phyloP scores from a whole-genome alignment of 305 asterid genomes.

The Fraxinus dipetala region DNA sequence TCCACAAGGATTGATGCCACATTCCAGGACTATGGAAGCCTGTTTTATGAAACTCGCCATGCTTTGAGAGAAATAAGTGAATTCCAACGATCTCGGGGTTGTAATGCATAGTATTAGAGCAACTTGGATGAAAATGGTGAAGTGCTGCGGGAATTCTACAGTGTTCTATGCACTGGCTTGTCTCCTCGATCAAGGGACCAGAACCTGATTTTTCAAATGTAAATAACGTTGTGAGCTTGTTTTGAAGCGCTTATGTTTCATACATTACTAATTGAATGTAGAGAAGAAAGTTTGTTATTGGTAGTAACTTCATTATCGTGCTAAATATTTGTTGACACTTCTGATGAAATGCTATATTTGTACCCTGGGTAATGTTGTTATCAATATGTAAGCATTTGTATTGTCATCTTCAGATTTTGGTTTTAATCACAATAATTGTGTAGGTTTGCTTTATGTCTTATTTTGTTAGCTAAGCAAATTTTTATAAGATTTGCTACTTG shows the following conservation, averaged over 20 bases:
- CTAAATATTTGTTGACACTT: neutral
- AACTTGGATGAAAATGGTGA: neutral
- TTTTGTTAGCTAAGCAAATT: neutral
- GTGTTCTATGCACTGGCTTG: neutral
- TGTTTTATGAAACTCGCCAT: neutral
- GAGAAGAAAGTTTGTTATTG: neutral
- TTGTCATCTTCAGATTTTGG: neutral
- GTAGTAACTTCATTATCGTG: neutral
- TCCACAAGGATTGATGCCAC: neutral
- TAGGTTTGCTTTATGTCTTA: neutral
- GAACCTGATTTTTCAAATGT: neutral
- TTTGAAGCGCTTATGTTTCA: neutral
- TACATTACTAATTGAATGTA: neutral
- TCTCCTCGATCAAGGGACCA: neutral
- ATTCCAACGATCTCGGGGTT: neutral
- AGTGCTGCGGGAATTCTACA: neutral
- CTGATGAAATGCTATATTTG: neutral
- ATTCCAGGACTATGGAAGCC: neutral
- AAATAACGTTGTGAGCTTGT: neutral
- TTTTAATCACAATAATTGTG: neutral
- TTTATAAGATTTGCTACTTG: neutral
- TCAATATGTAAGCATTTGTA: neutral
- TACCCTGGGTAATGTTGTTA: neutral
- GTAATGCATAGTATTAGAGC: neutral
- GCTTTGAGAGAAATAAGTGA: slow-evolving; percentile 1